These are phyloP conservation scores for Smallanthus sonchifolius DNA, from an alignment of 129 eudicot species.

Conservation along the genomic window DNA sequence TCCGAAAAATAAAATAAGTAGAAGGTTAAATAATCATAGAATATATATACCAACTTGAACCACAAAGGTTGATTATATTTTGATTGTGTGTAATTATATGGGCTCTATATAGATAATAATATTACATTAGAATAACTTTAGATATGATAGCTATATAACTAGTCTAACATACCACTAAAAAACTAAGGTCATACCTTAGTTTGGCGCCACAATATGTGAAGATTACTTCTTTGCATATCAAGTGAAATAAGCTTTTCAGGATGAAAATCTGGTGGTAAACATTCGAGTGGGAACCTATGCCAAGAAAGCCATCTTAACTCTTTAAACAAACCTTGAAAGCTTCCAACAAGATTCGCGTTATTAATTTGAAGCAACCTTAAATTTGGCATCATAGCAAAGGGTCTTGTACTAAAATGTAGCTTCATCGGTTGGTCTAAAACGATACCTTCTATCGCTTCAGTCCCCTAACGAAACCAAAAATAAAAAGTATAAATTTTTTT, in stretches of 20 bases:
- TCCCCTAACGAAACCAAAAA: slow-evolving; percentile 1
- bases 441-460: slow-evolving; percentile 16
- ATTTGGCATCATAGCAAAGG: slow-evolving; percentile 14
- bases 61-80: no score
- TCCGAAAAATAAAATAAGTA: background rate
- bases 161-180: background rate
- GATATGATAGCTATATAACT: no score
- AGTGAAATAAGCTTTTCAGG: slow-evolving; percentile 19
- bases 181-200: background rate
- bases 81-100: no score
- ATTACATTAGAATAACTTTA: no score
- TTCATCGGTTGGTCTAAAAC: background rate
- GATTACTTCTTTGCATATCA: slow-evolving; percentile 24
- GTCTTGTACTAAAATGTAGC: background rate
- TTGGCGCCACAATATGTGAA: slow-evolving; percentile 15
- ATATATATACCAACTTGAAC: no score
- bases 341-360: slow-evolving; percentile 9
- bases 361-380: slow-evolving; percentile 18
- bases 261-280: slow-evolving; percentile 17
- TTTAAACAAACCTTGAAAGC: slow-evolving; percentile 11
- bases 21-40: background rate
- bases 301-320: slow-evolving; percentile 32
- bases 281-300: slow-evolving; percentile 20
- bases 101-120: no score
- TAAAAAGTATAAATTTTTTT: background rate